Conservation (phyloP, 257 asterid species). For the Primulina tabacum region DNA sequence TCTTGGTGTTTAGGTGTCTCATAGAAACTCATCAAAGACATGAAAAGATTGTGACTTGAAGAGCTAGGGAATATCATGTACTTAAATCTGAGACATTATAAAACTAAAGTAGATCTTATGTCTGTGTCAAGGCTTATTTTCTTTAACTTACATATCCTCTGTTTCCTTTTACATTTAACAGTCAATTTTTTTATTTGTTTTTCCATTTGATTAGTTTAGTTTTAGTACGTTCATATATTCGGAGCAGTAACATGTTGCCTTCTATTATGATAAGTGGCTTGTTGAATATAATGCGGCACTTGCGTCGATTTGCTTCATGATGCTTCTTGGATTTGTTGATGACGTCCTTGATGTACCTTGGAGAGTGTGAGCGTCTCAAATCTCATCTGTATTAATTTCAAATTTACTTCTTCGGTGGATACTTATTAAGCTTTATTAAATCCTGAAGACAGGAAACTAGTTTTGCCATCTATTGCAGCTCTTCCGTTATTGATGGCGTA, state of each 20-base stretch:
- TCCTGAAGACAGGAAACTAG: conserved; percentile 64
- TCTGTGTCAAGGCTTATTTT: neutral
- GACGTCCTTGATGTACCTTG: conserved; percentile 98
- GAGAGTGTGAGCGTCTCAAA: conserved; percentile 79
- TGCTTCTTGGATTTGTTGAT: conserved; percentile 90
- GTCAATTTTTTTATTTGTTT: conserved; percentile 3
- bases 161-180: neutral
- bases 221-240: neutral
- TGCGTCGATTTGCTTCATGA: conserved; percentile 93
- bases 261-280: conserved; percentile 61
- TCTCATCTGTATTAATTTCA: conserved; percentile 3
- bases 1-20: neutral
- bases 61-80: neutral
- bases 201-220: neutral
- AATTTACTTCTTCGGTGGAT: conserved; percentile 1
- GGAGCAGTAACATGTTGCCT: conserved; percentile 16
- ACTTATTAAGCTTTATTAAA: conserved; percentile 33
- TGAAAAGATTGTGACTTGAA: neutral
- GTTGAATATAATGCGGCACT: conserved; percentile 98
- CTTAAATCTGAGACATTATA: neutral
- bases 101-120: neutral
- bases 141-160: neutral
- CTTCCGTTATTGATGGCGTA: conserved; percentile 93
- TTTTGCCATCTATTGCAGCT: conserved; percentile 86
- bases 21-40: neutral